Evolutionary conservation across 345 rosid genomes (phyloP).

Genomic region (Crucihimalaya himalaica): DNA sequence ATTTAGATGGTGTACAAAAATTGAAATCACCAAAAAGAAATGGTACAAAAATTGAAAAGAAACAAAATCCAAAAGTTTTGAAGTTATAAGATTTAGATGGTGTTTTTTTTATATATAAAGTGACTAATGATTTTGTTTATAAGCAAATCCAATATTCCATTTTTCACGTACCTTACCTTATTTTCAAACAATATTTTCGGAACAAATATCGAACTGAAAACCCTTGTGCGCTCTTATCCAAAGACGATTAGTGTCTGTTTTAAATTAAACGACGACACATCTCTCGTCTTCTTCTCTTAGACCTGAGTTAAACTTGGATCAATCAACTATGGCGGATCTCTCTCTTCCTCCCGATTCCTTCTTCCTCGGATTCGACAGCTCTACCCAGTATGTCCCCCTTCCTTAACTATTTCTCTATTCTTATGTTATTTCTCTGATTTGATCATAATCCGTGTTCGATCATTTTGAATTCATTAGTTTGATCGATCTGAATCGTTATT

Average conservation of each 20-base stretch:
- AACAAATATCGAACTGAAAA: too few species aligned
- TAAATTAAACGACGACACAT: neutral
- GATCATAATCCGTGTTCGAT: neutral
- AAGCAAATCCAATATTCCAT: too few species aligned
- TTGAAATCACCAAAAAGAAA: too few species aligned
- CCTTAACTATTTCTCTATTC: neutral
- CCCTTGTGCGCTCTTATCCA: slow-evolving; percentile 11
- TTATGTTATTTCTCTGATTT: neutral
- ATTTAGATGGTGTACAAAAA: too few species aligned
- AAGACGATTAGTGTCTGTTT: neutral
- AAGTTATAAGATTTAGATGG: too few species aligned
- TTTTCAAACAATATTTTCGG: too few species aligned
- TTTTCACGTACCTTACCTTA: too few species aligned
- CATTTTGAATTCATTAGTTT: neutral
- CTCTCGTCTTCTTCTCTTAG: neutral
- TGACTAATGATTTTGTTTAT: too few species aligned
- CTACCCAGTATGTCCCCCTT: slow-evolving; percentile 61
- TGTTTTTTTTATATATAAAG: too few species aligned
- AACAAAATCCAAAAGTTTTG: too few species aligned
- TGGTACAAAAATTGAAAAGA: too few species aligned
- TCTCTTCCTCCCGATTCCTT: slow-evolving; percentile 70
- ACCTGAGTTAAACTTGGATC: slow-evolving; percentile 10
- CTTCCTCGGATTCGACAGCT: slow-evolving; percentile 89
- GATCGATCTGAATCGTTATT: slow-evolving; percentile 8
- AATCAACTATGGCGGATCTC: slow-evolving; percentile 48